These are phyloP conservation scores for Mycosarcoma maydis DNA, from an alignment of 1,284 basidiomycete genomes.

Conservation along the genomic window DNA sequence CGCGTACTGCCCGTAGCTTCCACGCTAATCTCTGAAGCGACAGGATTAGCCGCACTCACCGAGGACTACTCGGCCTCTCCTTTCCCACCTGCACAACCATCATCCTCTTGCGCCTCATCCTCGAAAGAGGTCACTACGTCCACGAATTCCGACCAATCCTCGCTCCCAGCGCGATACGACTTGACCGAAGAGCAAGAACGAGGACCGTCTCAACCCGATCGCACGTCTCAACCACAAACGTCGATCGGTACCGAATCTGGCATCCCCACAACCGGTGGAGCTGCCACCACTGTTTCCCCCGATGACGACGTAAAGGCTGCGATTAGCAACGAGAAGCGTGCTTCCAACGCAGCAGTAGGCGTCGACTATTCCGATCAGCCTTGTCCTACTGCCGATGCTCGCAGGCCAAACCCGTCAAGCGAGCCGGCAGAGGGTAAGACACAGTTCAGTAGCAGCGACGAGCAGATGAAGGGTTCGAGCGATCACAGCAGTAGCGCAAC, in stretches of 20 bases:
- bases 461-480: constrained; percentile 3
- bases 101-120: background rate
- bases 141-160: background rate
- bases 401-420: constrained; percentile 6
- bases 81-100: background rate
- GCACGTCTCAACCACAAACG: constrained; percentile 13
- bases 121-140: background rate
- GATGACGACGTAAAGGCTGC: constrained; percentile 31
- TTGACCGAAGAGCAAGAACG: constrained; percentile 1
- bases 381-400: constrained; percentile 27
- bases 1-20: constrained; percentile 1
- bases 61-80: constrained; percentile 1
- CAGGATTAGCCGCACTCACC: constrained; percentile 22
- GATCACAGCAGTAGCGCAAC: background rate
- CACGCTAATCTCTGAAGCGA: constrained; percentile 8
- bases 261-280: constrained; percentile 48
- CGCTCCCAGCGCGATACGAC: constrained; percentile 1
- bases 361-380: constrained; percentile 35
- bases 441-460: constrained; percentile 1
- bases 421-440: constrained; percentile 14
- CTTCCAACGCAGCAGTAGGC: constrained; percentile 22
- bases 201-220: constrained; percentile 15
- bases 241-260: constrained; percentile 34
- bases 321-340: background rate
- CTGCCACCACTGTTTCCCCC: constrained; percentile 38